Percentiles rank a stretch among this genome's conserved stretches.
phyloP scores from a whole-genome alignment of 148 eudicot genomes.

The Fallopia convolvulus region DNA sequence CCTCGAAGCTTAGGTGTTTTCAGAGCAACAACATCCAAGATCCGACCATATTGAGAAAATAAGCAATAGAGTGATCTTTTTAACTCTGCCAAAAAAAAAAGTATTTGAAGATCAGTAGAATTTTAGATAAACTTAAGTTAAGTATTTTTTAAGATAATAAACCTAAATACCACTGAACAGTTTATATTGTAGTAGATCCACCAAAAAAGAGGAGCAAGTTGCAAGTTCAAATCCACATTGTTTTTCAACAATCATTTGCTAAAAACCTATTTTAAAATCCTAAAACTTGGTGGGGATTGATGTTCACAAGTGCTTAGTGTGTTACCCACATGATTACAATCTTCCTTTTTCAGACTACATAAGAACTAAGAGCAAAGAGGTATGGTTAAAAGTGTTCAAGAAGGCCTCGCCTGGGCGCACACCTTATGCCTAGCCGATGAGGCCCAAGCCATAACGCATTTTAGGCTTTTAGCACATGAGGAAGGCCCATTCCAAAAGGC shows the following conservation, averaged over 20 bases:
- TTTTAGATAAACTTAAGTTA: neutral
- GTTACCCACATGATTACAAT: neutral
- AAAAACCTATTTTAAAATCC: neutral
- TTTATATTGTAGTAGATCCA: neutral
- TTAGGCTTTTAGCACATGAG: no score
- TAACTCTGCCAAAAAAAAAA: constrained; percentile 47
- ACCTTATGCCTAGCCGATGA: no score
- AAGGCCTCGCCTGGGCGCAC: no score
- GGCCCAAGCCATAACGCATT: no score
- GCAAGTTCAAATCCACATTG: neutral
- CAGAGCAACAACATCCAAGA: constrained; percentile 75
- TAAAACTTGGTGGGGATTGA: neutral
- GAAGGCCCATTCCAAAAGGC: no score
- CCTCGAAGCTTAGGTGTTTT: constrained; percentile 92
- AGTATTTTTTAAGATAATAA: neutral
- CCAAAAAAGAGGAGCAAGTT: neutral
- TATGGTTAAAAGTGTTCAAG: no score
- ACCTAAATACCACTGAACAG: neutral
- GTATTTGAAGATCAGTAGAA: constrained; percentile 1
- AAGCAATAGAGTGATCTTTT: constrained; percentile 90
- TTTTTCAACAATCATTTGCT: neutral
- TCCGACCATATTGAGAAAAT: constrained; percentile 95
- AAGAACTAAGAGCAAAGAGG: no score
- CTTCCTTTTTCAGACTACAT: neutral
- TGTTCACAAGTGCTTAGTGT: no score